Conservation (phyloP, 75 land plant genomes). For the Larix kaempferi region DNA sequence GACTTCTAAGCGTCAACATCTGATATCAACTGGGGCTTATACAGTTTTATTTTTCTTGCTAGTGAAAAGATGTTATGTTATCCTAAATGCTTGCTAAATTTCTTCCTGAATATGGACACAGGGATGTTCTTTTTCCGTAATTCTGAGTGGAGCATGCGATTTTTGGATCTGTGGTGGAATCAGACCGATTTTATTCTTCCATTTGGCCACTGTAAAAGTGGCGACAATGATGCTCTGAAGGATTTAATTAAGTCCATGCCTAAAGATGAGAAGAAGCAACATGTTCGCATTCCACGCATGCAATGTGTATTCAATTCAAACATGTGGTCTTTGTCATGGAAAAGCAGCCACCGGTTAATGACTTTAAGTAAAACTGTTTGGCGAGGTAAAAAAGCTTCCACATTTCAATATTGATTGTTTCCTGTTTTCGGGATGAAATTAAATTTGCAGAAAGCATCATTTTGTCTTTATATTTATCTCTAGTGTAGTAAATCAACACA, state of each 20-base stretch:
- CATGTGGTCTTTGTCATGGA: constrained; percentile 60
- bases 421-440: not conserved
- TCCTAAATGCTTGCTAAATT: not conserved
- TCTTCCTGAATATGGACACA: constrained; percentile 9
- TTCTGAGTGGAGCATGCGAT: constrained; percentile 57
- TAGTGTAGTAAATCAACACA: not conserved
- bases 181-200: constrained; percentile 47
- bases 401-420: not conserved
- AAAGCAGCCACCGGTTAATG: constrained; percentile 46
- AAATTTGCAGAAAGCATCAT: not conserved
- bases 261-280: constrained; percentile 32
- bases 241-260: constrained; percentile 28
- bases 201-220: constrained; percentile 59
- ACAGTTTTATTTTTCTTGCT: no score
- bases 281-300: constrained; percentile 57
- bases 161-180: constrained; percentile 74
- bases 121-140: constrained; percentile 68
- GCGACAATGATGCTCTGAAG: constrained; percentile 70
- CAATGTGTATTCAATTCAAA: constrained; percentile 77
- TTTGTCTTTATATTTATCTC: not conserved
- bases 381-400: constrained; percentile 36
- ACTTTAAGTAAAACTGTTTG: constrained; percentile 49
- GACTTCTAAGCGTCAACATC: no score
- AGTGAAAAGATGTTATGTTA: no score
- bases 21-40: no score